A percentile compares a stretch with the other conserved stretches of the same genome.
Conservation (phyloP, 2,329 filamentous ascomycete species). For the Mycosphaerelloides madeirae region DNA sequence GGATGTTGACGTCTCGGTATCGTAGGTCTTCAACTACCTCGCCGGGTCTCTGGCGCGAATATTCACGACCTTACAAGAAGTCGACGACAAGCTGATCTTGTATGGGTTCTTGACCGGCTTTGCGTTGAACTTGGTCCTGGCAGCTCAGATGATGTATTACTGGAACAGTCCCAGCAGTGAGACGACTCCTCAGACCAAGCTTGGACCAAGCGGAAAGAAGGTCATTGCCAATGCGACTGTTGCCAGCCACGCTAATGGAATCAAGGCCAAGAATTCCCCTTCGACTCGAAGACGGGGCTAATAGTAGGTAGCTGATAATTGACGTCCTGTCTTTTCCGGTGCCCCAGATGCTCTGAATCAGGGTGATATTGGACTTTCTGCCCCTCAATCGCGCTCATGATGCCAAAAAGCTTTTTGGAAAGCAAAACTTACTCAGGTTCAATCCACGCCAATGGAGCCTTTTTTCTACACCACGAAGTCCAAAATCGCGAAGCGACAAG, state of each 20-base stretch:
- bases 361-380: too few species aligned
- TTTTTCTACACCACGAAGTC: too few species aligned
- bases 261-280: conserved; percentile 33
- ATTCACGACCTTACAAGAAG: conserved; percentile 96
- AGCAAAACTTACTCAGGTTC: too few species aligned
- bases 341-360: too few species aligned
- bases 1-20: conserved; percentile 5
- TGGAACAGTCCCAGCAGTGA: conserved; percentile 64
- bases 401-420: too few species aligned
- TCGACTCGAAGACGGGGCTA: conserved; percentile 31
- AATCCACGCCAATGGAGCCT: too few species aligned
- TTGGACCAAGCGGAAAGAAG: conserved; percentile 35
- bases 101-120: conserved; percentile 93
- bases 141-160: conserved; percentile 89
- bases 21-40: conserved; percentile 95
- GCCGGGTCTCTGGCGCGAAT: conserved; percentile 87
- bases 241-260: conserved; percentile 32
- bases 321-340: too few species aligned
- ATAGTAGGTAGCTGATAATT: background rate
- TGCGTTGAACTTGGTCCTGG: conserved; percentile 79
- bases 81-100: conserved; percentile 91
- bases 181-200: conserved; percentile 35
- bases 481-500: too few species aligned
- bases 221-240: conserved; percentile 29
- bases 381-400: too few species aligned